These are phyloP conservation scores for Grosmannia clavigera DNA, from an alignment of 2,329 filamentous ascomycete genomes.

Conservation along the genomic window DNA sequence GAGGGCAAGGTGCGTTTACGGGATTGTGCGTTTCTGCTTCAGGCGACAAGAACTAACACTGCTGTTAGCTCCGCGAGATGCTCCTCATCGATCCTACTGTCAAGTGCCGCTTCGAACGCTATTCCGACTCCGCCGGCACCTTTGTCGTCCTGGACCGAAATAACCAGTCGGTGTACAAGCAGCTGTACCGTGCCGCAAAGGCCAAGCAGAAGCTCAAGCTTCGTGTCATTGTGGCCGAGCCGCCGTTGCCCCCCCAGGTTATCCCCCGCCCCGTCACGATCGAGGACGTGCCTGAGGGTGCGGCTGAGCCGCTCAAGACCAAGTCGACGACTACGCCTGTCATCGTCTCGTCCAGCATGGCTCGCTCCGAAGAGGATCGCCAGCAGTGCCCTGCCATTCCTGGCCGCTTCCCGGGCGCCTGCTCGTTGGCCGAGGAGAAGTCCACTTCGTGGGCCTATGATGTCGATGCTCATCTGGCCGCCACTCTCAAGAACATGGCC, in stretches of 20 bases:
- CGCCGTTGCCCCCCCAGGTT: background rate
- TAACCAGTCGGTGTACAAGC: constrained; percentile 84
- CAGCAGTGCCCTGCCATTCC: constrained; percentile 5
- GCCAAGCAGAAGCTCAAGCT: constrained; percentile 96
- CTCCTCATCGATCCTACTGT: constrained; percentile 52
- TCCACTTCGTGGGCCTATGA: background rate
- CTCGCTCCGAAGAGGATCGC: background rate
- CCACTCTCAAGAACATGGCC: constrained; percentile 11
- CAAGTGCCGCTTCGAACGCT: constrained; percentile 69
- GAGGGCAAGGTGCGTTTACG: constrained; percentile 65
- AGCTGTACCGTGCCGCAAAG: constrained; percentile 91
- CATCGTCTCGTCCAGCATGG: constrained; percentile 6
- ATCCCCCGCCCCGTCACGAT: constrained; percentile 25
- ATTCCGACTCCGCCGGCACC: constrained; percentile 78
- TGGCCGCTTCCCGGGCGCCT: constrained; percentile 2
- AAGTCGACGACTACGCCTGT: constrained; percentile 2
- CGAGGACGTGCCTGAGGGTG: constrained; percentile 34
- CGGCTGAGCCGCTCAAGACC: constrained; percentile 8
- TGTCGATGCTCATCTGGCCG: constrained; percentile 4
- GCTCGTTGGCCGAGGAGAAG: background rate
- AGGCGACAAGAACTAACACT: no score
- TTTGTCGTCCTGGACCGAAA: constrained; percentile 69
- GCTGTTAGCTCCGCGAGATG: constrained; percentile 50
- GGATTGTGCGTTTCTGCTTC: no score
- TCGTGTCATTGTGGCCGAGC: constrained; percentile 40